phyloP scores from a whole-genome alignment of 129 eudicot genomes.

The carrot (Daucus carota) region DH1_v3.0 NC_030388.2:26958501-26959000 shows the following conservation, averaged over 20 bases:
- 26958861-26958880: background rate
- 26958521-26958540: background rate
- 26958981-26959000: constrained; percentile 28
- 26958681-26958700: too few relatives aligned
- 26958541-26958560: background rate
- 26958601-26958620: constrained; percentile 59
- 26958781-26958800: background rate
- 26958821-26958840: background rate
- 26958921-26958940: constrained; percentile 76
- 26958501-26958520: background rate
- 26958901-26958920: constrained; percentile 75
- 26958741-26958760: too few relatives aligned
- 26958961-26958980: constrained; percentile 24
- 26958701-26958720: too few relatives aligned
- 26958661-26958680: constrained; percentile 3
- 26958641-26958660: constrained; percentile 17
- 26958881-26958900: background rate
- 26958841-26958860: background rate
- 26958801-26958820: too few relatives aligned
- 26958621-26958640: constrained; percentile 81
- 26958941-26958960: constrained; percentile 98
- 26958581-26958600: constrained; percentile 89
- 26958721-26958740: background rate
- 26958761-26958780: background rate
- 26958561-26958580: constrained; percentile 79